Base-by-base conservation (phyloP, 2,329 filamentous ascomycete species). In the Phialophora verrucosa region DNA sequence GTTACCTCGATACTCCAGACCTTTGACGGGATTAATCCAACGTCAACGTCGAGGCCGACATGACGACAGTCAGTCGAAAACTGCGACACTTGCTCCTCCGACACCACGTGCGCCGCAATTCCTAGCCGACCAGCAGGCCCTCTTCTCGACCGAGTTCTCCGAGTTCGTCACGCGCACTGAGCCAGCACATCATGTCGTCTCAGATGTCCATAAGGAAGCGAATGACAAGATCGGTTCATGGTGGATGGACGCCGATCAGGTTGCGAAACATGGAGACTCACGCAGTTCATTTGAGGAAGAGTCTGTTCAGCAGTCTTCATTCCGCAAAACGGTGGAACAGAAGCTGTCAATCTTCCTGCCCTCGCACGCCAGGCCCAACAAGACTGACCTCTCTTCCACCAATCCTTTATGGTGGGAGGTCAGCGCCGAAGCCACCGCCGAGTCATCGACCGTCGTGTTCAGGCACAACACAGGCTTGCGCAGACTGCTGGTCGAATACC, bases 401-500 rank as follows among this genome's bases (percentile, higher is more conserved):
- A 66, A 68, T 60, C 29, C 62, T 5, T 35, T 64, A 23, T 31
- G 56, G 5, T 68, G 65, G 65, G 63, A 68, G 32, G 38, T 53
- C 20, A 60, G 61, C 12, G 20, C 35, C 8, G 20, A 50, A 27
- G 50, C 58, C 17, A 11, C 55, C 10, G 49, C 63, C 8, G 32
- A 55, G 38, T 31, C 65, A 20, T 42, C 63, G 31, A 71, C 72
- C 51, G 59, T 70, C 14, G 75, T 73, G 2, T 70, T 80, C 63
- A 66, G 65, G 27, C 55, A 50, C 17, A 54, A 59, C 25, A 62
- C 51, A 10, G 55, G 54, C 27, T 47, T 69, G 2, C 76, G 78
- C 59, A 75, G 72, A 7, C 78, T 79, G 57, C 70, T 80, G 59
- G 76, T 76, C 7, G 75, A 78, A 57, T 81, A 79, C 65, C 75